Evolutionary conservation across 164 flowering plant species (phyloP).

Genomic region (Nymphaea colorata): DNA sequence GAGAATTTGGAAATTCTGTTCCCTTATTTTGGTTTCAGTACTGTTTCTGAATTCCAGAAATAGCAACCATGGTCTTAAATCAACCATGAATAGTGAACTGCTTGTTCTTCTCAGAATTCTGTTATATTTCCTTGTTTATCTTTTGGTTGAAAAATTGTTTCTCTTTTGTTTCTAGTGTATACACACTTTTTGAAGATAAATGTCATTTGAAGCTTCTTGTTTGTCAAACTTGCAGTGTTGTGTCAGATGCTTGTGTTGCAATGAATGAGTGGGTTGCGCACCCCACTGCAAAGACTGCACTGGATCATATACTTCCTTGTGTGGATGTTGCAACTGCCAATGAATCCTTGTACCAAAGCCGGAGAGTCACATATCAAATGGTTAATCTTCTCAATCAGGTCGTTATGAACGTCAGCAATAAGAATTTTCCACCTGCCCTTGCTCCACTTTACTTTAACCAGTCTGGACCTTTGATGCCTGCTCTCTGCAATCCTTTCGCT

Average conservation of each 20-base stretch:
- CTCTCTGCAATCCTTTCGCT: slow-evolving; percentile 58
- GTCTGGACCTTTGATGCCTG: slow-evolving; percentile 58
- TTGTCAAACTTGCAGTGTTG: slow-evolving; percentile 32
- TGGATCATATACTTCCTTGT: slow-evolving; percentile 82
- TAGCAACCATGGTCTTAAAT: too few species aligned
- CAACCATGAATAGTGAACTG: too few species aligned
- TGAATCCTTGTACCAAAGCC: slow-evolving; percentile 42
- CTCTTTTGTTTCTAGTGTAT: too few species aligned
- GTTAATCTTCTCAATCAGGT: slow-evolving; percentile 37
- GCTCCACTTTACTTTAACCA: slow-evolving; percentile 54
- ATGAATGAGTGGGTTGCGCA: slow-evolving; percentile 84
- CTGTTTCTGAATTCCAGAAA: too few species aligned
- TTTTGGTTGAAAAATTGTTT: too few species aligned
- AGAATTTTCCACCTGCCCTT: slow-evolving; percentile 27
- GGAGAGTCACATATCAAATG: slow-evolving; percentile 42
- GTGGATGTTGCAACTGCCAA: slow-evolving; percentile 73
- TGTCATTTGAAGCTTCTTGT: background rate
- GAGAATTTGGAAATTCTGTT: too few species aligned
- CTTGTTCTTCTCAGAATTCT: too few species aligned
- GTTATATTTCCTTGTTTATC: too few species aligned
- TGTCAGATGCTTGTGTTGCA: slow-evolving; percentile 71
- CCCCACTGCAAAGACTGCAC: slow-evolving; percentile 73
- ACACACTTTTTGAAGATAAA: background rate
- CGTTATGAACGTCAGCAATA: slow-evolving; percentile 46
- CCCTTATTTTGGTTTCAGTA: too few species aligned